These are phyloP conservation scores for Phylloporus sp. DNA, from an alignment of 1,284 basidiomycete genomes.

Conservation along the genomic window DNA sequence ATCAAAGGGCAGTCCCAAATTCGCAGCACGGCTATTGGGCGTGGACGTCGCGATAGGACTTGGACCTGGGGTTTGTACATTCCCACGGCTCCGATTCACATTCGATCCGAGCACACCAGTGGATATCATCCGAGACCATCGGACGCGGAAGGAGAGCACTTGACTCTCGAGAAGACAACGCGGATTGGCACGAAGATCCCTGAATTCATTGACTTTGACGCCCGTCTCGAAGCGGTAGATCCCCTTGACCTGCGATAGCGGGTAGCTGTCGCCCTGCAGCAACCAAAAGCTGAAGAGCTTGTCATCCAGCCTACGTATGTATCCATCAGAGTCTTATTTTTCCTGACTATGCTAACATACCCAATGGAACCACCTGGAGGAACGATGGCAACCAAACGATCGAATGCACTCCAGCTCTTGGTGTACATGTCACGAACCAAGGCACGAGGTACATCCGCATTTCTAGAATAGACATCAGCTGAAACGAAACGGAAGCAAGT, in stretches of 20 bases:
- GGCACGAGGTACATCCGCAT: conserved; percentile 84
- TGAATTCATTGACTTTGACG: conserved; percentile 83
- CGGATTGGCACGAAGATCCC: conserved; percentile 84
- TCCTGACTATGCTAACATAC: conserved; percentile 48
- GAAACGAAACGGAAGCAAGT: not conserved
- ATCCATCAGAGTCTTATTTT: not conserved
- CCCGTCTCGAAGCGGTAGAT: conserved; percentile 87
- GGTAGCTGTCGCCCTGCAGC: conserved; percentile 77
- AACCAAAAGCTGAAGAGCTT: conserved; percentile 89
- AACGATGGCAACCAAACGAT: conserved; percentile 83
- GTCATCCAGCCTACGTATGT: conserved; percentile 72
- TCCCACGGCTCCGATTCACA: conserved; percentile 41
- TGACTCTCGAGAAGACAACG: conserved; percentile 83
- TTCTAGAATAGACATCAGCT: conserved; percentile 52
- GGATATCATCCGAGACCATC: conserved; percentile 75
- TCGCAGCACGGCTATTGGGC: conserved; percentile 48
- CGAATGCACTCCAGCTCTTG: conserved; percentile 88
- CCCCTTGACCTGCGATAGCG: conserved; percentile 80
- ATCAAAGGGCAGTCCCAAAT: conserved; percentile 74
- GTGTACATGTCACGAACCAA: conserved; percentile 88
- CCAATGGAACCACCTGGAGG: conserved; percentile 87
- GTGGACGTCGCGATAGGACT: conserved; percentile 40
- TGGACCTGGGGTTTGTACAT: conserved; percentile 39
- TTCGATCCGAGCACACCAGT: conserved; percentile 61
- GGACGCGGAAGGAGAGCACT: conserved; percentile 77